Base-by-base conservation (phyloP, 768 basidiomycete species). In the Grammothele lineata region DNA sequence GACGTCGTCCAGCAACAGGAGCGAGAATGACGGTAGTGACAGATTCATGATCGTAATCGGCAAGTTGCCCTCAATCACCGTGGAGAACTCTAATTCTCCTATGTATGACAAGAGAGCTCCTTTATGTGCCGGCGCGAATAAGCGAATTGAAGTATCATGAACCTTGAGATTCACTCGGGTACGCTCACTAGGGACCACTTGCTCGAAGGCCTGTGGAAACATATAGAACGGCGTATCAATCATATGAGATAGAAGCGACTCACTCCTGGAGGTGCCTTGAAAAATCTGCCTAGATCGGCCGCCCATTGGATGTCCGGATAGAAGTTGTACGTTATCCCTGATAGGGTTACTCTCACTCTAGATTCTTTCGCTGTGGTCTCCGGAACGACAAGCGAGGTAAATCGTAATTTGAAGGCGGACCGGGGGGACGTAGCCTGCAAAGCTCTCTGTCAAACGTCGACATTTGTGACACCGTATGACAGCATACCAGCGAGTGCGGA, bases 201-300 rank as follows among this genome's bases (percentile, higher is more conserved):
- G 77, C 63, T 94, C 94, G 59, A 99, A 99, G 1, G 88, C 86
- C 92, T 82, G 50, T 30, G 37, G 73, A 40, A 25, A 5, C 27
- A 39, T 24, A 32, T 41, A 30, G 15, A 37, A 40, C 5, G 19
- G 17, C 35, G 36, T n/a, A 35, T 15, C 38, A 22, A 21, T 4
- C n/a, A 17, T 5, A 8, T 8, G 37, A 22, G 22, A 22, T 3
- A 36, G 43, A 33, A 22, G 25, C 42, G 9, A 74, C 87, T 51
- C 65, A 93, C 95, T 18, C 89, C 93, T 37, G 90, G 87, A 4
- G 96, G 96, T 22, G 92, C 80, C 62, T 90, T 91, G 15, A 71
- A 68, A 58, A 92, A 94, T 1, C 48, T 41, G 2, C 62, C 65
- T 2, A 98, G 54, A 51, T 92, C 87, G 5, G 68, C 57, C 8